phyloP scores from a whole-genome alignment of 2,329 filamentous ascomycete genomes.

The Alternaria brassicicola region DNA sequence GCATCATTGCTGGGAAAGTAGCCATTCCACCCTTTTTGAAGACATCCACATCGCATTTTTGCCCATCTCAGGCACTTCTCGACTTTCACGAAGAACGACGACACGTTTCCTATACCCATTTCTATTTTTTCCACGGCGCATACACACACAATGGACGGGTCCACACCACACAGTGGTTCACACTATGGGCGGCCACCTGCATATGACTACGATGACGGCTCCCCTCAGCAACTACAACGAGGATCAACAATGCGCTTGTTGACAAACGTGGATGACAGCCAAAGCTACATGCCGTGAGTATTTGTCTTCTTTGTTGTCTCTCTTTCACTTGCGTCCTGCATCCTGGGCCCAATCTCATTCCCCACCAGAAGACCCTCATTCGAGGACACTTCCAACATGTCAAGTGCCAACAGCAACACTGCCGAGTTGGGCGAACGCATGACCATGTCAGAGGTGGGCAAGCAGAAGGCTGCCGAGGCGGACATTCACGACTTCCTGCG shows the following conservation, averaged over 20 bases:
- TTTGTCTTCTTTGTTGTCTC: constrained; percentile 33
- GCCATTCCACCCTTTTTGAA: constrained; percentile 20
- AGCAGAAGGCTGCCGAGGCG: constrained; percentile 43
- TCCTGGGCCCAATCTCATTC: constrained; percentile 30
- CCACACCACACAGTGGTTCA: constrained; percentile 41
- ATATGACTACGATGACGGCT: constrained; percentile 53
- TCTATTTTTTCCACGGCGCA: constrained; percentile 7
- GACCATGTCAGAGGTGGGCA: constrained; percentile 35
- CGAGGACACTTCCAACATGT: constrained; percentile 44
- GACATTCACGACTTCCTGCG: constrained; percentile 54
- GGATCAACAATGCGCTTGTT: constrained; percentile 58
- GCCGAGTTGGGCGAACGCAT: constrained; percentile 40
- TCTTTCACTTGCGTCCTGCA: constrained; percentile 28
- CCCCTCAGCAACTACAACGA: constrained; percentile 45
- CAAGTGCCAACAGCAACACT: constrained; percentile 40
- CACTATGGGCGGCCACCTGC: constrained; percentile 52
- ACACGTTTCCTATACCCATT: constrained; percentile 1
- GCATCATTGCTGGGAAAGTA: constrained; percentile 7
- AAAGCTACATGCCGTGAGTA: constrained; percentile 53
- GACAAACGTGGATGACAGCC: constrained; percentile 53
- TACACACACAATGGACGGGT: constrained; percentile 39
- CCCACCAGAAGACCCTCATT: constrained; percentile 34
- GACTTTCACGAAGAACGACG: constrained; percentile 1
- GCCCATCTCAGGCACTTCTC: constrained; percentile 15
- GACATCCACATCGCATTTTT: constrained; percentile 25